These are phyloP conservation scores for Annulohypoxylon moriforme DNA, from an alignment of 495 filamentous ascomycete genomes.

Conservation along the genomic window DNA sequence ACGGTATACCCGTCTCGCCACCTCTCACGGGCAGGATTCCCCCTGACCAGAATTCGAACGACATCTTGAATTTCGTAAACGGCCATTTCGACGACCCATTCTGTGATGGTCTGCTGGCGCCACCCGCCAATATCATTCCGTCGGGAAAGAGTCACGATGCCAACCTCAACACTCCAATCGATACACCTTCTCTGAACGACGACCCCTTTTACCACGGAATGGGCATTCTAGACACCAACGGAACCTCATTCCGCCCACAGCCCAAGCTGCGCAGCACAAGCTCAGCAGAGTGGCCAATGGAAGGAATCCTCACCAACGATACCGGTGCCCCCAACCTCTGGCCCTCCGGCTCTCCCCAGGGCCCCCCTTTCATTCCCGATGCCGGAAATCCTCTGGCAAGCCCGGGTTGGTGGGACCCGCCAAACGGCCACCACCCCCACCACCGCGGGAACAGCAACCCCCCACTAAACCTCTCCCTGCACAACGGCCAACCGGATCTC, in stretches of 20 bases:
- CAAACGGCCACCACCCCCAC: conserved; percentile 22
- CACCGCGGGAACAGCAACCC: conserved; percentile 18
- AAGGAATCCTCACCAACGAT: conserved; percentile 38
- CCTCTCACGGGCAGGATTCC: conserved; percentile 51
- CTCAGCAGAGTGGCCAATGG: conserved; percentile 49
- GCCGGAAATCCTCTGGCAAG: conserved; percentile 13
- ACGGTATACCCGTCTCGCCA: conserved; percentile 46
- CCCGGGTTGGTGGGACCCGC: conserved; percentile 48
- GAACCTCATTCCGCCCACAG: conserved; percentile 15
- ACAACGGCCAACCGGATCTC: conserved; percentile 38
- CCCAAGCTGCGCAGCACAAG: conserved; percentile 40
- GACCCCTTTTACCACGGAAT: conserved; percentile 39
- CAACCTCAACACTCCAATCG: conserved; percentile 47
- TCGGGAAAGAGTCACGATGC: conserved; percentile 14
- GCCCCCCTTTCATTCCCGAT: conserved; percentile 15
- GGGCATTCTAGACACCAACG: conserved; percentile 23
- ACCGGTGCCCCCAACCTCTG: conserved; percentile 35
- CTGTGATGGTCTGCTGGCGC: conserved; percentile 34
- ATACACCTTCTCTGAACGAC: conserved; percentile 42
- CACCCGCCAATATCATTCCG: conserved; percentile 31
- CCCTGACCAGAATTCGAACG: conserved; percentile 28
- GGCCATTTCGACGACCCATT: conserved; percentile 56
- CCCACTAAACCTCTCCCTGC: conserved; percentile 36
- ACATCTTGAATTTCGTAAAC: conserved; percentile 43
- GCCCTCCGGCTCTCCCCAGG: conserved; percentile 29